Conservation (phyloP, 2,329 filamentous ascomycete genomes). For the Hirsutella minnesotensis region DNA sequence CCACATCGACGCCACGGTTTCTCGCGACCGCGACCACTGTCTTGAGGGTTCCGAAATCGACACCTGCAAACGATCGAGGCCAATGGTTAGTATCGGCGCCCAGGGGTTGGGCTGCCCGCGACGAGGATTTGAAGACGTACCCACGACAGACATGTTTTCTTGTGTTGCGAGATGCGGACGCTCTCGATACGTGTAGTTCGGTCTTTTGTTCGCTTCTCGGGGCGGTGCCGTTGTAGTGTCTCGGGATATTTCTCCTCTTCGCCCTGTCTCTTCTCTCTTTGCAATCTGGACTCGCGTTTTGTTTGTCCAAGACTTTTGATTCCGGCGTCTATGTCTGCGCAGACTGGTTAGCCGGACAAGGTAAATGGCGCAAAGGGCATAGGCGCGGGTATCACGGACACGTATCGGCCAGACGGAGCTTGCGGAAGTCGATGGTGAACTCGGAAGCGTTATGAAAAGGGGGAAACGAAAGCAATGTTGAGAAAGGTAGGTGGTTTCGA, state of each 20-base stretch:
- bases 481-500: not conserved
- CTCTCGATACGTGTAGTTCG: not conserved
- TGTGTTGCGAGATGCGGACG: not conserved
- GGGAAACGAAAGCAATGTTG: not conserved
- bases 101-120: not conserved
- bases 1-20: slow-evolving; percentile 98
- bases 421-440: not conserved
- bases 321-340: too few species aligned
- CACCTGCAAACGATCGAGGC: slow-evolving; percentile 35
- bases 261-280: not conserved
- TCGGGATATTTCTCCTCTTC: not conserved
- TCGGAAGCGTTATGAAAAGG: not conserved
- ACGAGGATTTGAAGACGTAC: slow-evolving; percentile 21
- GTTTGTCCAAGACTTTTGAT: too few species aligned
- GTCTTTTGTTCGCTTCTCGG: slow-evolving; percentile 10
- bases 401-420: too few species aligned
- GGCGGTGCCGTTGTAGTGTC: not conserved
- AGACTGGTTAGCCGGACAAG: too few species aligned
- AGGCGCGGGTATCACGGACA: too few species aligned
- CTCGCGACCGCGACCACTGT: slow-evolving; percentile 95
- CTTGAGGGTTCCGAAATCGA: slow-evolving; percentile 94
- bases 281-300: too few species aligned
- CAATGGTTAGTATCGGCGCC: not conserved
- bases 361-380: too few species aligned
- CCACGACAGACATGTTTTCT: slow-evolving; percentile 41